A percentile compares a stretch with the other conserved stretches of the same genome.
phyloP scores from a whole-genome alignment of 768 basidiomycete genomes.

The Gyrodon lividus region DNA sequence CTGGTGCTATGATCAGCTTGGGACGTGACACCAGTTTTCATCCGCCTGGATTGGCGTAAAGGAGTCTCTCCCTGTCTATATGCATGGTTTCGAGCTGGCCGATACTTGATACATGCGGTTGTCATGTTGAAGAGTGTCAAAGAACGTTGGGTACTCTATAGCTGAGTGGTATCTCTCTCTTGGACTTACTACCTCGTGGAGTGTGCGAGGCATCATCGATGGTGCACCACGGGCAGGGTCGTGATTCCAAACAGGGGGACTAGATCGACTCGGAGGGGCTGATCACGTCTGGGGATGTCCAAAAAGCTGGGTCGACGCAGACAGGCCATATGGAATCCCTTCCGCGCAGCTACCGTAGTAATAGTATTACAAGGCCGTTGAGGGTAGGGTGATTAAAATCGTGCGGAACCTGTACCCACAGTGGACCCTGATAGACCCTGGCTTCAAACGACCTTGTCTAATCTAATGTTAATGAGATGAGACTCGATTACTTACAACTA shows the following conservation, averaged over 20 bases:
- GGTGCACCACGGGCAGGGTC: too few species aligned
- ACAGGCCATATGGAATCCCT: background rate
- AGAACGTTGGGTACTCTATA: background rate
- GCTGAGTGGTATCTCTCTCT: background rate
- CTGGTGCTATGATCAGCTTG: background rate
- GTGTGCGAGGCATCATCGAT: too few species aligned
- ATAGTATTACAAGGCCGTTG: too few species aligned
- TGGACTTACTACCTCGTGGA: too few species aligned
- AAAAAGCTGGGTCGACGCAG: background rate
- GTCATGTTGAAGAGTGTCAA: constrained; percentile 4
- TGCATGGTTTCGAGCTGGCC: background rate
- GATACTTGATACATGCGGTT: constrained; percentile 1
- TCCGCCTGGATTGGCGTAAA: background rate
- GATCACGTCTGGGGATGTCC: background rate
- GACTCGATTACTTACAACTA: too few species aligned
- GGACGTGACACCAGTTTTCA: background rate
- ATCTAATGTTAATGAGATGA: too few species aligned
- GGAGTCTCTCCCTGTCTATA: background rate
- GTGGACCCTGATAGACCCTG: too few species aligned
- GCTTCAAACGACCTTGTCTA: too few species aligned
- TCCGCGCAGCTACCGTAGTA: background rate
- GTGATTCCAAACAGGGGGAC: constrained; percentile 1
- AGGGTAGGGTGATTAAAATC: too few species aligned
- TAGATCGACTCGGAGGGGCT: background rate
- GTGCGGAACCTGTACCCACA: too few species aligned